Percentiles rank a stretch among this genome's conserved stretches.
These are phyloP conservation scores for Datura wrightii DNA, from an alignment of 257 asterid genomes.

Conservation along the genomic window DNA sequence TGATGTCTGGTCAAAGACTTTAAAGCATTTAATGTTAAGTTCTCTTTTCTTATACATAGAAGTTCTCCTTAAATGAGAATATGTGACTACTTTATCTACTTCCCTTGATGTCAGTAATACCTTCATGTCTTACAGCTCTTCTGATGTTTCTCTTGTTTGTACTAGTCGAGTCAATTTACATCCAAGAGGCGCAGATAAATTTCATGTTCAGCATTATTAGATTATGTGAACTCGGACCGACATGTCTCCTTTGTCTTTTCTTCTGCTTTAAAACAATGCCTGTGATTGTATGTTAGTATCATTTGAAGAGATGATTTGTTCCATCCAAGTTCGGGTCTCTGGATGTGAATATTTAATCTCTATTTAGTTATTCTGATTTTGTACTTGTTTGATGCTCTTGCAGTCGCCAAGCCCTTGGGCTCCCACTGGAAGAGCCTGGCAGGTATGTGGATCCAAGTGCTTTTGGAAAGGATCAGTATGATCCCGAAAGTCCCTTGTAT, in stretches of 20 bases:
- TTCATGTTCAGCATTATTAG: constrained; percentile 10
- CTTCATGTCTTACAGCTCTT: not conserved
- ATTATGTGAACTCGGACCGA: not conserved
- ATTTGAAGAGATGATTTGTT: not conserved
- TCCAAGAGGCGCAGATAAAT: constrained; percentile 7
- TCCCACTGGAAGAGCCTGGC: constrained; percentile 92
- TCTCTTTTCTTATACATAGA: not conserved
- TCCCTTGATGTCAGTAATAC: not conserved
- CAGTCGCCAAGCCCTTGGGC: constrained; percentile 94
- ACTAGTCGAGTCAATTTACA: not conserved
- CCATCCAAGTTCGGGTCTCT: not conserved
- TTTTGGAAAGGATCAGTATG: constrained; percentile 86
- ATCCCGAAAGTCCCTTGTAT: constrained; percentile 77
- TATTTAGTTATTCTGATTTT: not conserved
- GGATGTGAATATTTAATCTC: constrained; percentile 14
- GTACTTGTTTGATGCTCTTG: constrained; percentile 33
- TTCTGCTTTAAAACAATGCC: constrained; percentile 1
- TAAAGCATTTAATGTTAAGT: not conserved
- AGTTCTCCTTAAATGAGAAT: not conserved
- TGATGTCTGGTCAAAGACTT: constrained; percentile 9
- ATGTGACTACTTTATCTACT: not conserved
- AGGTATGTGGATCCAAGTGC: constrained; percentile 69
- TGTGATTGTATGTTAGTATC: not conserved
- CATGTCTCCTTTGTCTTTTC: not conserved
- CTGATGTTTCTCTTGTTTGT: constrained; percentile 11